Conservation (phyloP, 768 basidiomycete species). For the Cystobasidium onofrii region DNA sequence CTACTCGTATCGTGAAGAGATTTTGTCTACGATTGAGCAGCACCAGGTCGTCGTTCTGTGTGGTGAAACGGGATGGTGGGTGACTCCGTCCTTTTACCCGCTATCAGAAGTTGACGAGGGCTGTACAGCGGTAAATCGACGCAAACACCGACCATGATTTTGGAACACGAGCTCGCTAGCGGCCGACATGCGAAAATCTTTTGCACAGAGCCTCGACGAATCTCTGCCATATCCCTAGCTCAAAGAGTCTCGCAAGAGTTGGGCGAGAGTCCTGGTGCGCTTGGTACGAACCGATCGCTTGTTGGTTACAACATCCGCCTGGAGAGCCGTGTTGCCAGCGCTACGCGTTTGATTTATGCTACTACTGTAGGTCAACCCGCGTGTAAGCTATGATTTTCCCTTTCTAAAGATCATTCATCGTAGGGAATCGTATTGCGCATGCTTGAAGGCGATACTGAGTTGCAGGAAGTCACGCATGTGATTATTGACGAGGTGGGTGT, state of each 20-base stretch:
- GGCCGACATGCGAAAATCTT: constrained; percentile 82
- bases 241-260: constrained; percentile 89
- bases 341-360: constrained; percentile 40
- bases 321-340: constrained; percentile 49
- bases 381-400: neutral
- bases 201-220: constrained; percentile 90
- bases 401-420: neutral
- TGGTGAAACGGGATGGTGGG: constrained; percentile 67
- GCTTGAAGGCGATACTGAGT: constrained; percentile 80
- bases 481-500: constrained; percentile 82
- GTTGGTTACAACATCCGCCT: constrained; percentile 92
- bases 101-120: neutral
- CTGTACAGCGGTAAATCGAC: constrained; percentile 83
- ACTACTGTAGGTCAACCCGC: constrained; percentile 38
- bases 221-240: constrained; percentile 90
- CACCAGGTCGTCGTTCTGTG: constrained; percentile 82
- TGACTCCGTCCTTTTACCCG: constrained; percentile 43
- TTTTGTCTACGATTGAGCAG: constrained; percentile 60
- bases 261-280: constrained; percentile 68
- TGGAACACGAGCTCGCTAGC: constrained; percentile 74
- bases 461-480: constrained; percentile 91
- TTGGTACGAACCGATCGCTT: constrained; percentile 67
- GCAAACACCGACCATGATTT: constrained; percentile 84
- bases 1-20: constrained; percentile 66
- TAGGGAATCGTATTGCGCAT: constrained; percentile 85